phyloP scores from a whole-genome alignment of 192 early-diverging fungal genomes.

The Gryganskiella cystojenkinii region DNA sequence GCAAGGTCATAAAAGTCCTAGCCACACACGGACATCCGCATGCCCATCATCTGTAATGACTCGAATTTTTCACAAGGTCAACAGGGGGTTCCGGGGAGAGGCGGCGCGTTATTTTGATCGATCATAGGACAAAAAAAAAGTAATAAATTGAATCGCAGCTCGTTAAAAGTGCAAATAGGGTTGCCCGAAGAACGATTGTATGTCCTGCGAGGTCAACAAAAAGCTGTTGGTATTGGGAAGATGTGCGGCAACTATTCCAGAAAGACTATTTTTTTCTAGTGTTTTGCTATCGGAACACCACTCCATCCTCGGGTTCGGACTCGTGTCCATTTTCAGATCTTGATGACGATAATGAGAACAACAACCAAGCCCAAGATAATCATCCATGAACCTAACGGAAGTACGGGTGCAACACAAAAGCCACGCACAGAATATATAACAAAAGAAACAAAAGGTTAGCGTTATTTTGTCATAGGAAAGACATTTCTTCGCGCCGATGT shows the following conservation, averaged over 20 bases:
- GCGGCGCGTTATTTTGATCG: too few relatives aligned
- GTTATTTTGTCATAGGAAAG: not conserved
- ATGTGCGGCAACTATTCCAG: not conserved
- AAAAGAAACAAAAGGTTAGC: not conserved
- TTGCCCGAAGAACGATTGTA: too few relatives aligned
- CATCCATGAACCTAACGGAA: constrained; percentile 49
- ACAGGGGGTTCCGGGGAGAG: too few relatives aligned
- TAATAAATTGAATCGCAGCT: too few relatives aligned
- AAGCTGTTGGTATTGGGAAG: not conserved
- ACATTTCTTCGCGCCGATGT: too few relatives aligned
- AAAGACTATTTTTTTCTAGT: not conserved
- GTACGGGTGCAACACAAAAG: not conserved
- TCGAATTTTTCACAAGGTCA: too few relatives aligned
- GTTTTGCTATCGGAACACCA: not conserved
- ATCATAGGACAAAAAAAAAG: too few relatives aligned
- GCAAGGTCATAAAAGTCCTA: too few relatives aligned
- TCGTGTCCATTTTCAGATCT: not conserved
- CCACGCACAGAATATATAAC: not conserved
- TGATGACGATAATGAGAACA: constrained; percentile 53
- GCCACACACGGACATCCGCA: too few relatives aligned
- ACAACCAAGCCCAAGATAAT: constrained; percentile 57
- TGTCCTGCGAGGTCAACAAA: too few relatives aligned
- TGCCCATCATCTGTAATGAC: too few relatives aligned
- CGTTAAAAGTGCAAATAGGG: too few relatives aligned
- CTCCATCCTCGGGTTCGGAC: not conserved